Evolutionary conservation across 306 rosid genomes (phyloP).

Genomic region (Bauhinia variegata): DNA sequence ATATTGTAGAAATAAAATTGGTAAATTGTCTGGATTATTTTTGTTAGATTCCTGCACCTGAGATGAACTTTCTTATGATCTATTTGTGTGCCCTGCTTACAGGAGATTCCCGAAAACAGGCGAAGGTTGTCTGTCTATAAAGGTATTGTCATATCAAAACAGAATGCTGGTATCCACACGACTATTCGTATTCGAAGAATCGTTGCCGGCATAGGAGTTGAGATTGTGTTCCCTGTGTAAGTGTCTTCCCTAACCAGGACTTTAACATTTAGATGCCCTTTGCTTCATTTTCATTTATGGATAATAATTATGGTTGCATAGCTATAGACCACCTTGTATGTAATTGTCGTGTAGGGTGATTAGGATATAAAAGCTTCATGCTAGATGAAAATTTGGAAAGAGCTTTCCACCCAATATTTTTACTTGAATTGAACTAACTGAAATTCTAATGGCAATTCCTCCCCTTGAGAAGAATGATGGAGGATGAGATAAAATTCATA

Average conservation of each 20-base stretch:
- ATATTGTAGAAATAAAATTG: constrained; percentile 86
- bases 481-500: not conserved
- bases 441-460: not conserved
- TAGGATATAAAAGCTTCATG: constrained; percentile 9
- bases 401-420: not conserved
- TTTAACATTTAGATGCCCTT: not conserved
- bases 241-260: constrained; percentile 35
- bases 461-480: not conserved
- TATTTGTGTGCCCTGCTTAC: constrained; percentile 41
- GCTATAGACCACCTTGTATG: constrained; percentile 2
- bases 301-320: constrained; percentile 3
- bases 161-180: constrained; percentile 95
- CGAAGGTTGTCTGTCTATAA: constrained; percentile 86
- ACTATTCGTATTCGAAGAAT: constrained; percentile 89
- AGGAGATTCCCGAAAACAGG: constrained; percentile 96
- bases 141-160: constrained; percentile 90
- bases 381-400: not conserved
- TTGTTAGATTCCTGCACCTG: not conserved
- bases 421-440: too few species aligned
- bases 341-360: constrained; percentile 13
- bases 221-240: constrained; percentile 92
- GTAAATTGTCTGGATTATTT: constrained; percentile 42
- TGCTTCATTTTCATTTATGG: constrained; percentile 11
- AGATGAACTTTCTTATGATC: constrained; percentile 20
- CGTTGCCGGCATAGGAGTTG: constrained; percentile 93